A percentile compares a stretch with the other conserved stretches of the same genome.
These are phyloP conservation scores for Melaleuca alternifolia DNA, from an alignment of 345 rosid genomes.

Conservation along the genomic window DNA sequence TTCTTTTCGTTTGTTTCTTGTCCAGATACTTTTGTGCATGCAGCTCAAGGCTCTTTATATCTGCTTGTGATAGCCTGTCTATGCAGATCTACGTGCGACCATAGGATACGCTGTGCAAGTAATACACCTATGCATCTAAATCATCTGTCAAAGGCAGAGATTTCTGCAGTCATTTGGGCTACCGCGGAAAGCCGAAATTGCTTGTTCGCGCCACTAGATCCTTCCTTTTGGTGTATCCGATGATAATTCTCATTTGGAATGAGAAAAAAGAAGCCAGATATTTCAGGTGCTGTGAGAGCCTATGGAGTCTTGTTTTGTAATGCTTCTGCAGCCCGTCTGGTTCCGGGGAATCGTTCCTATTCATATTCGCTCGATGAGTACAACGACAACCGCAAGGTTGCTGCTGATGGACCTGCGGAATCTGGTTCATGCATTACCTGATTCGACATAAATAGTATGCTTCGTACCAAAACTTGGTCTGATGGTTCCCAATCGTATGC, in stretches of 20 bases:
- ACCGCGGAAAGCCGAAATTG: not conserved
- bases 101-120: not conserved
- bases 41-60: not conserved
- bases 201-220: not conserved
- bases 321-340: not conserved
- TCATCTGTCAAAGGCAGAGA: not conserved
- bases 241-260: not conserved
- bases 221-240: not conserved
- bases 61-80: not conserved
- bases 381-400: accelerated
- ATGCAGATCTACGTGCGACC: not conserved
- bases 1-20: not conserved
- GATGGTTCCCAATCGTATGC: not conserved
- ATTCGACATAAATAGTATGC: not conserved
- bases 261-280: not conserved
- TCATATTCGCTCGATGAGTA: not conserved
- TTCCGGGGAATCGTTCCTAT: not conserved
- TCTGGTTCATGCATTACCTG: not conserved
- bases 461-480: not conserved
- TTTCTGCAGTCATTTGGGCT: not conserved
- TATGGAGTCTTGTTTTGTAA: not conserved
- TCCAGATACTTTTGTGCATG: not conserved
- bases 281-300: not conserved
- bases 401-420: not conserved
- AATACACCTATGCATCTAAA: not conserved